Conservation (phyloP, 306 rosid species). For the Herpetospermum pedunculosum region DNA sequence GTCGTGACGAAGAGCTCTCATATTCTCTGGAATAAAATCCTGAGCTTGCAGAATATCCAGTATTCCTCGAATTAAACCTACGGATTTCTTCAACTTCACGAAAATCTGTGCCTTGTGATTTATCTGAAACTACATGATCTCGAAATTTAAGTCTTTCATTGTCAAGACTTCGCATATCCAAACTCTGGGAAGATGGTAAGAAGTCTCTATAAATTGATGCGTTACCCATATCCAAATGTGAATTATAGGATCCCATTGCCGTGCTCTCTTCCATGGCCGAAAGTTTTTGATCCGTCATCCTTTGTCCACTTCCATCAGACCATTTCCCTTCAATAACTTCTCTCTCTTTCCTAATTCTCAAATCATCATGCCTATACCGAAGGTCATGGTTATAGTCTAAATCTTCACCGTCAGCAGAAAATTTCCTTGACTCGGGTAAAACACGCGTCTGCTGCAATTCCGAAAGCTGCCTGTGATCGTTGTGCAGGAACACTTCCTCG, state of each 20-base stretch:
- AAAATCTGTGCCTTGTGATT: conserved; percentile 27
- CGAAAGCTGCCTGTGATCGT: conserved; percentile 38
- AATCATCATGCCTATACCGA: conserved; percentile 16
- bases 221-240: conserved; percentile 25
- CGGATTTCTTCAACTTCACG: conserved; percentile 29
- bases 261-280: conserved; percentile 26
- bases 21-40: conserved; percentile 40
- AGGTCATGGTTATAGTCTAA: conserved; percentile 20
- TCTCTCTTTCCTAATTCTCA: conserved; percentile 34
- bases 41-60: conserved; percentile 19
- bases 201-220: conserved; percentile 24
- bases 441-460: conserved; percentile 29
- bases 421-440: conserved; percentile 18
- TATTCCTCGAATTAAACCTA: conserved; percentile 34
- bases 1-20: conserved; percentile 34
- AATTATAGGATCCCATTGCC: conserved; percentile 31
- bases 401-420: conserved; percentile 25
- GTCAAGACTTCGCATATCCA: conserved; percentile 28
- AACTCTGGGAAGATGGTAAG: conserved; percentile 29
- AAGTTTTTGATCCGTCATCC: conserved; percentile 28
- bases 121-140: conserved; percentile 28
- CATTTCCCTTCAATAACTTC: conserved; percentile 32
- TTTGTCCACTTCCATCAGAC: conserved; percentile 26
- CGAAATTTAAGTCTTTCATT: conserved; percentile 34
- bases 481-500: conserved; percentile 18